Base-by-base conservation (phyloP, 176 grass and related monocot species). In the Canna indica region DNA sequence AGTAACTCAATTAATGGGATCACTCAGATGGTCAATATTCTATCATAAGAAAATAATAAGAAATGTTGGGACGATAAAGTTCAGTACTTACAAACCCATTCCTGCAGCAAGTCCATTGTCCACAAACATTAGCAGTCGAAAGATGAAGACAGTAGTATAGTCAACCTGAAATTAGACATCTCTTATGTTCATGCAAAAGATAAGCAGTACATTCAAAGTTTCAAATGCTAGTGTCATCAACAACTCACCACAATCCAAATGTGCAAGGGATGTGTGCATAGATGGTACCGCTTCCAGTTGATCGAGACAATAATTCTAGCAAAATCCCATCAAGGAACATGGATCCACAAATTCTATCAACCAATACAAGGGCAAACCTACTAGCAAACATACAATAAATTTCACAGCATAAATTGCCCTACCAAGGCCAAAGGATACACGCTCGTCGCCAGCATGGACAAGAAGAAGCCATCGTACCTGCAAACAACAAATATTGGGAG, bases 381-480 rank as follows among this genome's bases (percentile, higher is more conserved):
- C 29, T 10, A 28, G 24, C 10, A 28, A 73, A n/a, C n/a, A n/a
- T n/a, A n/a, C n/a, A n/a, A n/a, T n/a, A n/a, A 57, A 32, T 48
- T 45, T 41, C 69, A n/a, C 38, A 65, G 26, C 64, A 36, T 33
- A 69, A 64, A 70, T 71, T 26, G 24, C 42, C 26, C 27, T 15
- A 50, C 44, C 32, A 8, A 76, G 27, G 47, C 13, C 22, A 1
- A 74, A 83, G 81, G 78, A 82, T 99, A 93, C 94, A 99, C 75
- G 83, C 94, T 99, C 70, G 94, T 99, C 29, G 86, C 94, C 46
- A 99, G 86, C 94, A 93, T 99, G 61, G 86, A 90, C 72, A 99
- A 82, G 74, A 99, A 93, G 86, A 99, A 99, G 29, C 94, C 94
- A 53, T 99, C 94, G 39, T 99, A 99, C 94, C 92, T 96, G 64